These are phyloP conservation scores for Solanum piurae DNA, from an alignment of 257 asterid genomes.

Conservation along the genomic window DNA sequence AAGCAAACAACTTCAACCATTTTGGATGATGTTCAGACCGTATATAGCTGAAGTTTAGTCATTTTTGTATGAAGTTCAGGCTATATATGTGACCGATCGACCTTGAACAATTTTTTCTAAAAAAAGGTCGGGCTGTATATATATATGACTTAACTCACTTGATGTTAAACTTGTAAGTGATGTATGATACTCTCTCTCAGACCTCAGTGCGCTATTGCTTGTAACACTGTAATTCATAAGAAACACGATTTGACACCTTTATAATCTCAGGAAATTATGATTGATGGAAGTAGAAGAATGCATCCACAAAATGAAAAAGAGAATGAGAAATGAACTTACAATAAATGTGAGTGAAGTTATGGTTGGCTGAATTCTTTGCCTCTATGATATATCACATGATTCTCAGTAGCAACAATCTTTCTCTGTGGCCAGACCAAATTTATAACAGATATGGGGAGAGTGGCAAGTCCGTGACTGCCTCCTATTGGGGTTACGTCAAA, in stretches of 20 bases:
- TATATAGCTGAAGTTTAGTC: background rate
- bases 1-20: background rate
- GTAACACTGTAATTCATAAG: background rate
- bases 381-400: conserved; percentile 1
- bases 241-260: background rate
- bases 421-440: background rate
- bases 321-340: background rate
- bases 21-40: background rate
- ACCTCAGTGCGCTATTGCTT: background rate
- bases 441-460: background rate
- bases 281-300: background rate
- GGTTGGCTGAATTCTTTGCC: background rate
- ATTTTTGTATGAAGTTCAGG: background rate
- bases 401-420: background rate
- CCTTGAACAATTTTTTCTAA: background rate
- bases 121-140: background rate
- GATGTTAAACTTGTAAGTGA: background rate
- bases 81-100: background rate
- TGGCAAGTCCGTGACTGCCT: background rate
- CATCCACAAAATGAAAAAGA: background rate
- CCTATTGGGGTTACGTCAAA: background rate
- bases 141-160: background rate
- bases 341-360: conserved; percentile 3
- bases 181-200: background rate
- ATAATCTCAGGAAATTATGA: no score